Percentiles rank a stretch among this genome's conserved stretches.
These are phyloP conservation scores for Cyclotella baltica DNA, from an alignment of 108 stramenopile species.

Conservation along the genomic window DNA sequence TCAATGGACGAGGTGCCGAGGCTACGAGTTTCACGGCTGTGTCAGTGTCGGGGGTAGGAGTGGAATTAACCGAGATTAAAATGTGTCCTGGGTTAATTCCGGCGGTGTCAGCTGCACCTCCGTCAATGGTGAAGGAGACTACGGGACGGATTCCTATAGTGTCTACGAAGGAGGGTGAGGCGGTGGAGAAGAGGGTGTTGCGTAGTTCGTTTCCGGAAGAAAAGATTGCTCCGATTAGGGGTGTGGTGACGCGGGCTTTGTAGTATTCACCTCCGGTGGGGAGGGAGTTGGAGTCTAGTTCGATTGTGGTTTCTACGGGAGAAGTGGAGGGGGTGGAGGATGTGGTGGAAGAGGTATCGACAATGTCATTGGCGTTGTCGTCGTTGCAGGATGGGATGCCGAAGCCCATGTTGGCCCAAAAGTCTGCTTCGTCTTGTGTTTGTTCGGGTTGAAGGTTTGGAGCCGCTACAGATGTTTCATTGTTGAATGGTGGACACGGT, in stretches of 20 bases:
- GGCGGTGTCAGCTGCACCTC: conserved; percentile 32
- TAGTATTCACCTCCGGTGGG: conserved; percentile 51
- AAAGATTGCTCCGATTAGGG: conserved; percentile 47
- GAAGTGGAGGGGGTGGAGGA: conserved; percentile 9
- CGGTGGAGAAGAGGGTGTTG: conserved; percentile 23
- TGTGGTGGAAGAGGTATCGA: conserved; percentile 25
- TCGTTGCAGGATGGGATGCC: not conserved
- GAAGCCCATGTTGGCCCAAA: conserved; percentile 5
- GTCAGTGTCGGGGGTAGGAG: conserved; percentile 12
- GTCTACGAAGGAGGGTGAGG: conserved; percentile 27
- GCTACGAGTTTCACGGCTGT: conserved; percentile 27
- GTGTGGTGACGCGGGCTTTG: conserved; percentile 33
- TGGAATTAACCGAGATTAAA: conserved; percentile 37
- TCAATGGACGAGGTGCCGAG: conserved; percentile 32
- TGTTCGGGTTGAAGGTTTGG: not conserved
- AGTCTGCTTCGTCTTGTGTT: not conserved
- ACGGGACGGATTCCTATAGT: conserved; percentile 39
- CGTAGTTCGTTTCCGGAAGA: conserved; percentile 36
- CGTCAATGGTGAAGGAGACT: conserved; percentile 29
- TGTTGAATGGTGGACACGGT: not conserved
- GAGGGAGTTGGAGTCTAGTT: conserved; percentile 35
- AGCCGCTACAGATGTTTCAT: not conserved
- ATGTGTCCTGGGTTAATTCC: conserved; percentile 42
- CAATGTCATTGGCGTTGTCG: too few relatives aligned
- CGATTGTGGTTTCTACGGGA: conserved; percentile 10